Conservation (phyloP, 2,329 filamentous ascomycete species). For the Metarhizium rileyi region DNA sequence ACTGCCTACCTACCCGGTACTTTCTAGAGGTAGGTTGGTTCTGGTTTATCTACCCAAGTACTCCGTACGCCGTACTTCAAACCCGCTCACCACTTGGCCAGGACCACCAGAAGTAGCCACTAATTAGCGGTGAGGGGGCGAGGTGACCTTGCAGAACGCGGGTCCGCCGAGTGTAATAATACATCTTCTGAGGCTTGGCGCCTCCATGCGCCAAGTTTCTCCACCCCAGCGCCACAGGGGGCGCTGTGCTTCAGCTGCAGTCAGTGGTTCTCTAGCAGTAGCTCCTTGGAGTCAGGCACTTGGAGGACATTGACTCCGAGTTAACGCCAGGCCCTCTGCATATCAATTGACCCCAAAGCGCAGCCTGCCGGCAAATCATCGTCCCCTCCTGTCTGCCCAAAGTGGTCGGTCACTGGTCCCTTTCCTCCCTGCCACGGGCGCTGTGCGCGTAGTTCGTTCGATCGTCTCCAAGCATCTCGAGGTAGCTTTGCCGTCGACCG, state of each 20-base stretch:
- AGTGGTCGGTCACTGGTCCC: constrained; percentile 12
- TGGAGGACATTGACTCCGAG: no score
- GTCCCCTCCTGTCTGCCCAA: constrained; percentile 15
- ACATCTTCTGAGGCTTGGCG: no score
- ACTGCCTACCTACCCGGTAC: no score
- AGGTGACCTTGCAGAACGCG: background rate
- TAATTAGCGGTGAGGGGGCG: constrained; percentile 9
- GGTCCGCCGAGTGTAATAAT: no score
- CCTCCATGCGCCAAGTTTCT: background rate
- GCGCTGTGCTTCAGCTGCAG: no score
- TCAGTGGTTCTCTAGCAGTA: background rate
- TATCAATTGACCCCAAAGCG: background rate
- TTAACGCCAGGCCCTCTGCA: no score
- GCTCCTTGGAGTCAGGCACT: constrained; percentile 3
- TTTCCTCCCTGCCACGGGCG: constrained; percentile 16
- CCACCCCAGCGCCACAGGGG: constrained; percentile 5
- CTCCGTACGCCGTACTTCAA: no score
- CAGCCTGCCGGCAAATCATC: constrained; percentile 21
- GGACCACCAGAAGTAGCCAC: background rate
- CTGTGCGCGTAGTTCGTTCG: constrained; percentile 24
- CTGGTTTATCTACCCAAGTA: no score
- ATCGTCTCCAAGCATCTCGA: background rate
- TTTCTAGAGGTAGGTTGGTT: no score
- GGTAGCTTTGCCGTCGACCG: constrained; percentile 9
- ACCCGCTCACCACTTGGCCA: no score